phyloP scores from a whole-genome alignment of 2,329 filamentous ascomycete genomes.

The Raffaelea ambrosiae region DNA sequence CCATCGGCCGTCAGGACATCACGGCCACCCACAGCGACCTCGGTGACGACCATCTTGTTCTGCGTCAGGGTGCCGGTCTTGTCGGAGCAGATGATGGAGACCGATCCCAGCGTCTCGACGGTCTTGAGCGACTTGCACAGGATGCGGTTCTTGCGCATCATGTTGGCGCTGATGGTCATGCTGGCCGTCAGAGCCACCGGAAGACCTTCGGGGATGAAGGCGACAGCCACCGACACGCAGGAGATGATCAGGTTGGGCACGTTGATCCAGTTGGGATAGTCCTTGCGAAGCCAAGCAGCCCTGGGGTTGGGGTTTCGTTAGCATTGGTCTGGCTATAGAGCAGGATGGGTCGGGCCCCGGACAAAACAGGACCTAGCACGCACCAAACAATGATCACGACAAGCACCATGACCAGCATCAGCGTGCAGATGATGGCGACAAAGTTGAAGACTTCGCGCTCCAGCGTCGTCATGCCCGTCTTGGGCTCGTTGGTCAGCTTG shows the following conservation, averaged over 20 bases:
- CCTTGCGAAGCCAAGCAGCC: constrained; percentile 60
- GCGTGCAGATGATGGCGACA: constrained; percentile 57
- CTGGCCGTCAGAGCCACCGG: constrained; percentile 63
- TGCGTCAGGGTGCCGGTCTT: constrained; percentile 66
- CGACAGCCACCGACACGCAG: constrained; percentile 64
- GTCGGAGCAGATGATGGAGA: constrained; percentile 67
- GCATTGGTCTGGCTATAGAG: no score
- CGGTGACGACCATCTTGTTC: constrained; percentile 67
- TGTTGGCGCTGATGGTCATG: constrained; percentile 66
- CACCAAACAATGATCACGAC: constrained; percentile 60
- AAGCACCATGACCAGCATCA: constrained; percentile 59
- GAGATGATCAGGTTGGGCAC: constrained; percentile 64
- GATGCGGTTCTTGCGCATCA: constrained; percentile 69
- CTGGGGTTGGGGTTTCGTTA: constrained; percentile 32
- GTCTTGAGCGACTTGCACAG: constrained; percentile 75
- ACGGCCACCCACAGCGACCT: constrained; percentile 53
- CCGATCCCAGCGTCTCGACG: constrained; percentile 65
- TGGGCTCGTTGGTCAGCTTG: constrained; percentile 60
- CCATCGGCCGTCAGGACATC: constrained; percentile 40
- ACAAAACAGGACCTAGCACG: constrained; percentile 13
- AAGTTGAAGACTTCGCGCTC: constrained; percentile 68
- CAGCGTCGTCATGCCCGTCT: constrained; percentile 57
- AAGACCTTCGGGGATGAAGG: constrained; percentile 68
- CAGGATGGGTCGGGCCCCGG: no score
- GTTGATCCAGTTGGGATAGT: constrained; percentile 62